Conservation (phyloP, 352 stramenopile species). For the Phytopythium boreale region DNA sequence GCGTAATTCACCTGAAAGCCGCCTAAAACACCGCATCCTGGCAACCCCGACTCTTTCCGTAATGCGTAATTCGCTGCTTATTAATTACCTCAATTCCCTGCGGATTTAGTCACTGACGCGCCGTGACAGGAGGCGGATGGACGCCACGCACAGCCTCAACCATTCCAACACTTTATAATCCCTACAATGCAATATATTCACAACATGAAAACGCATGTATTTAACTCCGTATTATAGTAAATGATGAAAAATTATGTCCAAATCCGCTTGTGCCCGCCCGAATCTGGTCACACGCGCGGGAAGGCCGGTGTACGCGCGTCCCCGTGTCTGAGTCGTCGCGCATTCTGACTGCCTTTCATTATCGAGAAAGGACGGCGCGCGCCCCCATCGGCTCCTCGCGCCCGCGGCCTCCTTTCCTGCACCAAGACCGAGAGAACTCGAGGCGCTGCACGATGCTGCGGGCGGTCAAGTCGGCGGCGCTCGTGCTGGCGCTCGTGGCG, state of each 20-base stretch:
- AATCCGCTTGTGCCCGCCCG: not conserved
- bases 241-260: not conserved
- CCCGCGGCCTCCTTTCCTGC: not conserved
- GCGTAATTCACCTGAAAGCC: not conserved
- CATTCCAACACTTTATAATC: not conserved
- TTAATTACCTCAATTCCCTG: too few species aligned
- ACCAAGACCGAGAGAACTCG: too few species aligned
- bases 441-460: conserved; percentile 14
- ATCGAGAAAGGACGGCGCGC: not conserved
- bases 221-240: not conserved
- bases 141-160: not conserved
- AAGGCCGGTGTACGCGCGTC: not conserved
- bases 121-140: not conserved
- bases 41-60: too few species aligned
- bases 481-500: conserved; percentile 9
- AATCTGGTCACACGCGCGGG: not conserved
- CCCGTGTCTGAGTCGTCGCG: not conserved
- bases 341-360: not conserved
- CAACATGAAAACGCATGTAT: too few species aligned
- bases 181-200: not conserved
- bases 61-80: not conserved
- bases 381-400: not conserved
- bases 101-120: too few species aligned
- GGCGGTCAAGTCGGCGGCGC: conserved; percentile 7
- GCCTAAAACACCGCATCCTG: not conserved